Conservation (phyloP, 768 basidiomycete genomes). For the Tulasnella calospora region DNA sequence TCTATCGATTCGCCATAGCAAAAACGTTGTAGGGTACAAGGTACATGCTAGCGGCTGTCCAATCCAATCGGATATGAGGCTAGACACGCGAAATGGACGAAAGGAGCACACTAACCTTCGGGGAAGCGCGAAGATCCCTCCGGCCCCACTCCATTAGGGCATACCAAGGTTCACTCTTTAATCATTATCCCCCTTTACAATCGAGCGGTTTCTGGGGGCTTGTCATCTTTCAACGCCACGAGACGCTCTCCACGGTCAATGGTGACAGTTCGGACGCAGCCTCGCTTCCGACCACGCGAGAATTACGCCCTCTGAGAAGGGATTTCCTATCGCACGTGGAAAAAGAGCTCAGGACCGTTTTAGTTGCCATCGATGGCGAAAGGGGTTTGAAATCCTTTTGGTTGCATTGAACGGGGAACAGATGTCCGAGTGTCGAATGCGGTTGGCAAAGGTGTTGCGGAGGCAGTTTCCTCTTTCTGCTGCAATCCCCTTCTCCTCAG, state of each 20-base stretch:
- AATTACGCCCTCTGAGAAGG: neutral
- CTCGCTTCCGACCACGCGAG: slow-evolving; percentile 8
- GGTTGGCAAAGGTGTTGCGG: neutral
- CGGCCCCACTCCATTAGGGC: neutral
- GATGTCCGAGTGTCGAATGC: neutral
- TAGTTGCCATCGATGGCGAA: slow-evolving; percentile 1
- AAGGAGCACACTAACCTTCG: neutral
- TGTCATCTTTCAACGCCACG: neutral
- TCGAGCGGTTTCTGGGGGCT: neutral
- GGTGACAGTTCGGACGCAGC: neutral
- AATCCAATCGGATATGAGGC: neutral
- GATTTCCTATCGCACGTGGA: neutral
- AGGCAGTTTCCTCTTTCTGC: neutral
- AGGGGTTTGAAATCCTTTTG: neutral
- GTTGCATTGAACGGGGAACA: neutral
- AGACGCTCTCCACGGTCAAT: neutral
- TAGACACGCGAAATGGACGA: neutral
- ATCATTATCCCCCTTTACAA: neutral
- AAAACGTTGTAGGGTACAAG: neutral
- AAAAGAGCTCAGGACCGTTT: neutral
- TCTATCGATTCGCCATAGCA: neutral
- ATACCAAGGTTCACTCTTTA: neutral
- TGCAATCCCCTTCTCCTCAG: neutral
- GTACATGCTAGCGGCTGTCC: neutral
- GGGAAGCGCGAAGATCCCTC: neutral